Evolutionary conservation across 2,329 filamentous ascomycete genomes (phyloP), one percentile per base, ranked within the genome.

Genomic region (Diaporthe sp.): DNA sequence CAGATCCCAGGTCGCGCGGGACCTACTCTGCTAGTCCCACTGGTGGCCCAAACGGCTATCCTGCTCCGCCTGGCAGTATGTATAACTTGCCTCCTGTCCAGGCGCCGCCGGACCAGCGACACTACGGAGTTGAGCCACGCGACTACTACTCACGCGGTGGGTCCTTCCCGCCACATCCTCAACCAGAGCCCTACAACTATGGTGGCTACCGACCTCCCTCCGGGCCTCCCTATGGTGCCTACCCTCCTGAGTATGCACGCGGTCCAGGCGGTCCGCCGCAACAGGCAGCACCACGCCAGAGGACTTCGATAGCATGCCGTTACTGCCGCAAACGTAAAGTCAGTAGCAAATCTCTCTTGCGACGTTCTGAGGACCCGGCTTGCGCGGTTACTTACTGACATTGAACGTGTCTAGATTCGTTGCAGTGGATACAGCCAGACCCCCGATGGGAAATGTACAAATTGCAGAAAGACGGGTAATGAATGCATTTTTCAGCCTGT

Each of bases 281-380:
- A 81, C 89, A 90, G 79, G 87, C 89, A 28, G 90, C 90, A 4
- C 90, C 90, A 1, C 84, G 90, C 31, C 90, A 91, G 80, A 85
- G 90, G 42, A 91, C 90, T 2, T 91, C 89, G 0, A 91, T 91
- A 78, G 90, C 90, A 5, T 92, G 90, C 80, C 86, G 88, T 72
- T 92, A 92, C 77, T 92, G 90, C 80, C 84, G 90, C n/a, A 90
- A 91, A 81, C 85, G 90, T 81, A 92, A 92, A 87, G 90, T 91
- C 79, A 80, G 76, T 75, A 67, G n/a, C 49, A 57, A 55, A 55
- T 39, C 12, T 39, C 49, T 25, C 7, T 25, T 12, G 25, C 28
- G 22, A 34, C 25, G n/a, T 28, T 20, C 2, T 4, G 9, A 22
- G 81, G 55, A 60, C 72, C 42, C 61, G 55, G 39, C 53, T 9